phyloP scores from a whole-genome alignment of 2,329 filamentous ascomycete genomes.

The Curvularia sp. region DNA sequence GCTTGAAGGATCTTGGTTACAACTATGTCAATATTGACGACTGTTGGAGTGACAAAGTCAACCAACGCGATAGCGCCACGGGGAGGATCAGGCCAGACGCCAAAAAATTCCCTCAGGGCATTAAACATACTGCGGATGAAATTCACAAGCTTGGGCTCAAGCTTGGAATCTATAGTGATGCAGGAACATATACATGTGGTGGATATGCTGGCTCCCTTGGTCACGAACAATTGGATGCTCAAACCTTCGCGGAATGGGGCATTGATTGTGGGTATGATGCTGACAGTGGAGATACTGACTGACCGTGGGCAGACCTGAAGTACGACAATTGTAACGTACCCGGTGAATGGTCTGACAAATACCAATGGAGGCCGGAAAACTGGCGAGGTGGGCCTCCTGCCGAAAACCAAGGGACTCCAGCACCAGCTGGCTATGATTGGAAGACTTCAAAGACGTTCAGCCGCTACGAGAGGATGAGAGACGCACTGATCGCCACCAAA shows the following conservation, averaged over 20 bases:
- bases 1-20: slow-evolving; percentile 30
- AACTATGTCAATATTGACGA: slow-evolving; percentile 66
- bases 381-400: slow-evolving; percentile 46
- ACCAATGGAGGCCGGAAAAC: slow-evolving; percentile 52
- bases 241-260: slow-evolving; percentile 56
- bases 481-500: slow-evolving; percentile 55
- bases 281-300: not conserved
- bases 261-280: slow-evolving; percentile 32
- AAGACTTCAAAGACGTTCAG: slow-evolving; percentile 55
- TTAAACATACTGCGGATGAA: slow-evolving; percentile 59
- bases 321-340: slow-evolving; percentile 49
- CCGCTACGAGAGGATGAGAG: slow-evolving; percentile 55
- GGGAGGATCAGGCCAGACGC: slow-evolving; percentile 54
- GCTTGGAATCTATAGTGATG: slow-evolving; percentile 67
- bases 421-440: slow-evolving; percentile 59
- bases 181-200: slow-evolving; percentile 60
- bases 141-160: slow-evolving; percentile 66
- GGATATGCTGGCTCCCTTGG: slow-evolving; percentile 64
- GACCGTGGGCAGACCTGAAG: slow-evolving; percentile 30
- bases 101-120: slow-evolving; percentile 65
- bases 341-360: slow-evolving; percentile 48
- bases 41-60: slow-evolving; percentile 60
- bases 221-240: slow-evolving; percentile 63
- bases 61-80: slow-evolving; percentile 46
- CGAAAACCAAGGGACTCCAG: slow-evolving; percentile 51